Evolutionary conservation across 2,329 filamentous ascomycete genomes (phyloP).

Genomic region (Aspergillus uvarum): DNA sequence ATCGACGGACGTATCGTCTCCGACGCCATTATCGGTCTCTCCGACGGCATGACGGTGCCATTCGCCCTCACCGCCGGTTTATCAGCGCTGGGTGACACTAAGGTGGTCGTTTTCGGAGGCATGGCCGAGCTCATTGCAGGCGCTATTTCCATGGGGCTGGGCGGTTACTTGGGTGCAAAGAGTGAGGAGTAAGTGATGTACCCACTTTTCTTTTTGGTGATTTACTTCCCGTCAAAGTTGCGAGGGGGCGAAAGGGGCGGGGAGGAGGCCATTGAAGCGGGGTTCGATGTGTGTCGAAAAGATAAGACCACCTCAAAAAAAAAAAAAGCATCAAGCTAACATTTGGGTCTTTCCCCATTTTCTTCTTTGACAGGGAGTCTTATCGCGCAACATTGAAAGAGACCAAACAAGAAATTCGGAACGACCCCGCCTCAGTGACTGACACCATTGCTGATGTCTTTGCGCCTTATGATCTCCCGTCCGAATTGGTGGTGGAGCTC

Average conservation of each 20-base stretch:
- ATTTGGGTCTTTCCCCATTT: neutral
- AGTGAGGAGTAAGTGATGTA: slow-evolving; percentile 39
- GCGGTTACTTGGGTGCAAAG: slow-evolving; percentile 67
- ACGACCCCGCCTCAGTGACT: slow-evolving; percentile 30
- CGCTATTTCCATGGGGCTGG: slow-evolving; percentile 74
- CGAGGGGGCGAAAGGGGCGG: neutral
- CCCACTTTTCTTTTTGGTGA: neutral
- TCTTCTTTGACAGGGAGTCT: slow-evolving; percentile 31
- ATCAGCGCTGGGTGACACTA: slow-evolving; percentile 59
- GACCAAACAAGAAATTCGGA: slow-evolving; percentile 33
- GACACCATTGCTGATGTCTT: slow-evolving; percentile 40
- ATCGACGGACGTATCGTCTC: slow-evolving; percentile 42
- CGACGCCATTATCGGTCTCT: slow-evolving; percentile 72
- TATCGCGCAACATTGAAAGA: slow-evolving; percentile 42
- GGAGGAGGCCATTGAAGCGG: neutral
- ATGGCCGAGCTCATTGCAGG: slow-evolving; percentile 74
- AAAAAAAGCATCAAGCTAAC: neutral
- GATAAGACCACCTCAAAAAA: neutral
- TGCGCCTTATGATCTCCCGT: slow-evolving; percentile 40
- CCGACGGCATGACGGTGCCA: slow-evolving; percentile 75
- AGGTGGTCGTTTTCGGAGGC: slow-evolving; percentile 69
- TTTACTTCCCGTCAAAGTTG: neutral
- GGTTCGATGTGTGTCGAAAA: neutral
- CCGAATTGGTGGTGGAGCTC: slow-evolving; percentile 36
- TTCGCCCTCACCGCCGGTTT: slow-evolving; percentile 77